Base-by-base conservation (phyloP, 306 rosid species). In the Pachyrhizus erosus region DNA sequence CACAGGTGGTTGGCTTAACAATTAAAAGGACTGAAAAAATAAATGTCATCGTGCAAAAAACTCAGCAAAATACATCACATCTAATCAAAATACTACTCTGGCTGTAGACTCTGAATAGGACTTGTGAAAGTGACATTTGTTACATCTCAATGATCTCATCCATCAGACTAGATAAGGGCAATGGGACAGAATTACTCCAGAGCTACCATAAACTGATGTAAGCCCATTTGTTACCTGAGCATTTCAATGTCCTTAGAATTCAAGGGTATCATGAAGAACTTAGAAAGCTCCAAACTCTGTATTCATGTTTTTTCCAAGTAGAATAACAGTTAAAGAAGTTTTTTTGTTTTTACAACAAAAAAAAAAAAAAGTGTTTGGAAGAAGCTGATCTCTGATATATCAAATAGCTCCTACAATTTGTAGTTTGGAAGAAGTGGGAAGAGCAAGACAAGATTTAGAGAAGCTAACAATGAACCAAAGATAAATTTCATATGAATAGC, bases 341-440 rank as follows among this genome's bases (percentile, higher is more conserved):
- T 4, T 17, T 20, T 29, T n/a, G 23, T 26, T 60, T 42, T 15
- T 39, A 73, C n/a, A 52, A 52, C 15, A 37, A 58, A 45, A 54
- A 69, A 20, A n/a, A 15, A 57, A 31, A 31, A 2, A 58, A 68
- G 17, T n/a, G n/a, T n/a, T n/a, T n/a, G n/a, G n/a, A n/a, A n/a
- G n/a, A n/a, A n/a, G n/a, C n/a, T n/a, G n/a, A 13, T 17, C 62
- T 80, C 72, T n/a, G 10, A 55, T 80, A 66, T 33, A 79, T 84
- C 60, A 48, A 60, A 67, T 45, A 75, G 40, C 51, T 55, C 39
- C 73, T 14, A 37, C 13, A 39, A 31, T 61, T 42, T 79, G 49
- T 11, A 64, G 31, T 34, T 70, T 20, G 39, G 45, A 55, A 54
- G 81, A 75, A 65, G 51, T 2, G 76, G 20, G 54, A 20, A 42